Conservation (phyloP, 345 rosid species). For the Gossypium australe region DNA sequence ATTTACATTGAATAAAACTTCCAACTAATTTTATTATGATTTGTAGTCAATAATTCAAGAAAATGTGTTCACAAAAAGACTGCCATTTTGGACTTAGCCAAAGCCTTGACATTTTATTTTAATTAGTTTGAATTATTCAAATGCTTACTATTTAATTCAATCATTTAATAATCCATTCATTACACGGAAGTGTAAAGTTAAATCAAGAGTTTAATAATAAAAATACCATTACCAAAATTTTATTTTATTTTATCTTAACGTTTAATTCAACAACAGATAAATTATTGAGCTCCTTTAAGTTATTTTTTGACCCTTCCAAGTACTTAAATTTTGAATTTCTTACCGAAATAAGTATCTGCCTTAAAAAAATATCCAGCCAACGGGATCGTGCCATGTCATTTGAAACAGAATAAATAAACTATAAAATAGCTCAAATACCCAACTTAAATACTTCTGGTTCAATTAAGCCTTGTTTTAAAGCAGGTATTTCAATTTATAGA, state of each 20-base stretch:
- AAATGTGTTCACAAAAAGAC: neutral
- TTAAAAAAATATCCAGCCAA: too few species aligned
- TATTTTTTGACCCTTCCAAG: too few species aligned
- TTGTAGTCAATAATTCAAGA: neutral
- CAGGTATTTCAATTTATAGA: neutral
- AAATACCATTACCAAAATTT: neutral
- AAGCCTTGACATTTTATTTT: neutral
- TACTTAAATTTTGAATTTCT: too few species aligned
- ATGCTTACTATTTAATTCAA: neutral
- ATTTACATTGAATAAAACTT: neutral
- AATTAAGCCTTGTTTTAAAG: neutral
- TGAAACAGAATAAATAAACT: too few species aligned
- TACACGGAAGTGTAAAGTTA: neutral
- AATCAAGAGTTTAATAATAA: neutral
- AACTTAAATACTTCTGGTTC: too few species aligned
- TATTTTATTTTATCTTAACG: neutral
- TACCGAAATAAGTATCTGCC: too few species aligned
- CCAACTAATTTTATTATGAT: neutral
- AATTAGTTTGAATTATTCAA: neutral
- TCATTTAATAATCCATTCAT: neutral
- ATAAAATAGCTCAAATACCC: too few species aligned
- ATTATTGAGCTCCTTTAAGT: too few species aligned
- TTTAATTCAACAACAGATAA: too few species aligned
- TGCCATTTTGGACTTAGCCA: neutral
- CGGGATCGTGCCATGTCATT: too few species aligned